phyloP scores from a whole-genome alignment of 2,329 filamentous ascomycete species.

The Pestalotiopsis fici region DNA sequence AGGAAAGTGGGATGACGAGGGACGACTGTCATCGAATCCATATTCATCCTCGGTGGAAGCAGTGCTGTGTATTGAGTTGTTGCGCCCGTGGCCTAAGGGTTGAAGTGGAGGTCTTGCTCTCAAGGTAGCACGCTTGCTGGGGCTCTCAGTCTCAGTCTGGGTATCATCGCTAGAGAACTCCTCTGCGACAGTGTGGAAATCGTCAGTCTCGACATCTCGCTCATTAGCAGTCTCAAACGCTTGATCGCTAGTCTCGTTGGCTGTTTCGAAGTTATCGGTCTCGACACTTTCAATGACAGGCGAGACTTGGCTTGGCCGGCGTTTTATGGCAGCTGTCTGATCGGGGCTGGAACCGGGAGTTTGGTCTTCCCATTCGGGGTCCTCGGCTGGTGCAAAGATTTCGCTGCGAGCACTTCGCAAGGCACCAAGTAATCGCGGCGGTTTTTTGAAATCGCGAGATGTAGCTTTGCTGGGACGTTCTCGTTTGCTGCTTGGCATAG shows the following conservation, averaged over 20 bases:
- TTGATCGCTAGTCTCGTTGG: conserved; percentile 72
- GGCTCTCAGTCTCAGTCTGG: conserved; percentile 81
- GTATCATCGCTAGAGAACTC: conserved; percentile 71
- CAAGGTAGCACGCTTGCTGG: conserved; percentile 37
- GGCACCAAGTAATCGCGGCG: conserved; percentile 74
- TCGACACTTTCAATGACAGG: conserved; percentile 37
- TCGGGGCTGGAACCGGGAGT: conserved; percentile 57
- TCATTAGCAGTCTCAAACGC: conserved; percentile 75
- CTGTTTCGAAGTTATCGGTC: conserved; percentile 76
- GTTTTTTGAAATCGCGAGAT: conserved; percentile 76
- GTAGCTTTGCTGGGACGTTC: conserved; percentile 66
- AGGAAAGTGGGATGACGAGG: conserved; percentile 57
- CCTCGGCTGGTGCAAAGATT: conserved; percentile 65
- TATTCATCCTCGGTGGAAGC: conserved; percentile 77
- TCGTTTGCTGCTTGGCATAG: conserved; percentile 39
- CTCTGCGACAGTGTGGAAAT: conserved; percentile 92
- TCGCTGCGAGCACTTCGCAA: conserved; percentile 76
- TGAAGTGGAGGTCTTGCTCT: conserved; percentile 20
- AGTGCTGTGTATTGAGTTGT: conserved; percentile 79
- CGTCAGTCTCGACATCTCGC: conserved; percentile 83
- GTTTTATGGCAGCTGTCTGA: conserved; percentile 28
- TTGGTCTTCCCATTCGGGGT: conserved; percentile 90
- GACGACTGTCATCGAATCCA: conserved; percentile 56
- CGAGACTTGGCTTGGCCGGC: conserved; percentile 25
- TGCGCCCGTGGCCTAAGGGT: conserved; percentile 18